These are phyloP conservation scores for Rhodotorula sp. DNA, from an alignment of 1,284 basidiomycete species.

Conservation along the genomic window DNA sequence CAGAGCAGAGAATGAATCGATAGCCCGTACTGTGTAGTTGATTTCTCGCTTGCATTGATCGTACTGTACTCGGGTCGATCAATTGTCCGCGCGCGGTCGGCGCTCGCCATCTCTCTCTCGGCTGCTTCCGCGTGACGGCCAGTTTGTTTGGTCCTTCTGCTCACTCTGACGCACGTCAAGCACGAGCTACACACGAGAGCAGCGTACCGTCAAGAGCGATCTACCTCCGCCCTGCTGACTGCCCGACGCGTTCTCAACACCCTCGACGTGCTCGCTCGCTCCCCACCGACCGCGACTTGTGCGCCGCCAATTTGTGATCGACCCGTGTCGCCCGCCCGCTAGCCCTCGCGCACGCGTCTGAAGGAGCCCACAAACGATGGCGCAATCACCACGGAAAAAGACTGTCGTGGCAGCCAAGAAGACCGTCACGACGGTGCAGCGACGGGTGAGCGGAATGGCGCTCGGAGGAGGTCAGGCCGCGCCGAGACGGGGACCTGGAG, in stretches of 20 bases:
- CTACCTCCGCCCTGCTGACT: too few relatives aligned
- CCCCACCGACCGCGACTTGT: background rate
- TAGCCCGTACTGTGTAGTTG: too few relatives aligned
- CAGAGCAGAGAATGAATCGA: too few relatives aligned
- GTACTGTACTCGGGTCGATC: too few relatives aligned
- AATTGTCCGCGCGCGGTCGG: too few relatives aligned
- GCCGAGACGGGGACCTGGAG: background rate
- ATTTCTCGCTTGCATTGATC: too few relatives aligned
- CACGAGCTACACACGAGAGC: too few relatives aligned
- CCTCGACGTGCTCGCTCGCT: background rate
- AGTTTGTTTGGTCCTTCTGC: too few relatives aligned
- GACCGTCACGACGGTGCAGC: background rate
- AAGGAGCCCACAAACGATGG: background rate
- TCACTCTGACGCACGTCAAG: too few relatives aligned
- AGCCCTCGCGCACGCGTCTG: background rate
- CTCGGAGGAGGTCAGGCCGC: background rate
- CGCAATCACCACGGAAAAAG: conserved; percentile 11
- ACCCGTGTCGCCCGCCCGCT: background rate
- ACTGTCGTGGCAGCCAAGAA: conserved; percentile 2
- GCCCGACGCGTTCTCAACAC: background rate
- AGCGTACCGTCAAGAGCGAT: too few relatives aligned
- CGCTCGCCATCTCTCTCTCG: too few relatives aligned
- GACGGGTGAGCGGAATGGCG: background rate
- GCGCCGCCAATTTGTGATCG: conserved; percentile 10
- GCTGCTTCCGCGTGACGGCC: too few relatives aligned